phyloP scores from a whole-genome alignment of 140 eudicot genomes.

The Cichorium intybus region DNA sequence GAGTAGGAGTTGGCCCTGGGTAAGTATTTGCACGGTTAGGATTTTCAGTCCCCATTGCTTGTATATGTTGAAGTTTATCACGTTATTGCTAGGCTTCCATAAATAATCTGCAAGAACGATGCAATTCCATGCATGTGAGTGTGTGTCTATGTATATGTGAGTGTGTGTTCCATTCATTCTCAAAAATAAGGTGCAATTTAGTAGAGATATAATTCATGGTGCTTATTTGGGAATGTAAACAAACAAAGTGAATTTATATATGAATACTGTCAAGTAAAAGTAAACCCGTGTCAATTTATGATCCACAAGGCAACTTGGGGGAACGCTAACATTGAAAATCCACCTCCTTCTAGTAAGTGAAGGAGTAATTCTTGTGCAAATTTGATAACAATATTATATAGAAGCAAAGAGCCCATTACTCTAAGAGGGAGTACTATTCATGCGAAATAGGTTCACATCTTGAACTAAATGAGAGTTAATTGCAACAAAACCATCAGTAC shows the following conservation, averaged over 20 bases:
- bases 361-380: neutral
- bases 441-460: neutral
- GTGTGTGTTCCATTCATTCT: constrained; percentile 1
- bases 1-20: constrained; percentile 57
- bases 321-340: neutral
- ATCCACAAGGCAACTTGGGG: too few relatives aligned
- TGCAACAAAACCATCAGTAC: neutral
- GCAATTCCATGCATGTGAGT: constrained; percentile 11
- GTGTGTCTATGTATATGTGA: constrained; percentile 21
- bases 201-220: neutral
- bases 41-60: constrained; percentile 84
- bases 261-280: neutral
- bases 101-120: constrained; percentile 37
- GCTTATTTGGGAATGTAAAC: constrained; percentile 3
- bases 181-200: neutral
- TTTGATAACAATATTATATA: neutral
- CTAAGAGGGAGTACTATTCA: neutral
- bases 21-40: constrained; percentile 58
- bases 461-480: neutral
- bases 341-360: too few relatives aligned
- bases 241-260: neutral
- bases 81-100: constrained; percentile 30
- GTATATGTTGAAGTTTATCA: constrained; percentile 26
- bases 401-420: neutral
- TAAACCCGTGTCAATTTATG: neutral